Evolutionary conservation across 2,329 filamentous ascomycete species (phyloP), one percentile per base, ranked within the genome.

Genomic region (Botrytis paeoniae): DNA sequence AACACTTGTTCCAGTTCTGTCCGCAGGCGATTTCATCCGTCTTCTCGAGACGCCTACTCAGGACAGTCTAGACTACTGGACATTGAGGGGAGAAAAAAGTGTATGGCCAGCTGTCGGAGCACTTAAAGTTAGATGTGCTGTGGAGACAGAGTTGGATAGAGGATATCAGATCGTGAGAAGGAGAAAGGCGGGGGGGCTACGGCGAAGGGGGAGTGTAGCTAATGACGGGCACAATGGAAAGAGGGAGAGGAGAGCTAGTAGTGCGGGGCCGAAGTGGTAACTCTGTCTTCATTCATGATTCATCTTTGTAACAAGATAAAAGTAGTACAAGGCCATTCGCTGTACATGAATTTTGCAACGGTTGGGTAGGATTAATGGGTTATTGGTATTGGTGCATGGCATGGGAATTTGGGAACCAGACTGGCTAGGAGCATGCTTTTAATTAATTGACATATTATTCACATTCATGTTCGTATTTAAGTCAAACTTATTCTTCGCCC

Each of bases 101-200:
- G 94, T 97, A 0, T 98, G 95, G 95, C 95, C 95, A 0, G 93
- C 94, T 3, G 89, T 97, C 4, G 91, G 91, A 45, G 93, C 94
- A 22, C 83, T 98, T 75, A 91, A 92, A 78, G 91, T 97, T 10
- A 85, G 95, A 10, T 96, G 93, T 81, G 92, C 91, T 7, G 88
- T 98, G 12, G 95, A 98, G 82, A 91, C 94, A 72, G 94, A 97
- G 80, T 85, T 98, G 18, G 95, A 98, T 81, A 85, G 91, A 64
- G 92, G 93, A 0, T 98, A 97, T 81, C 93, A 97, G 81, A 85
- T 92, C 73, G 92, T 95, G 0, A 85, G 93, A 74, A 87, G 91
- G 75, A 81, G 78, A 54, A 81, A 82, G 70, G 79, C 80, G 7
- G 78, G 78, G n/a, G 80, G 79, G 16, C 61, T 81, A 54, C 76